Evolutionary conservation across 2,329 filamentous ascomycete genomes (phyloP).

Genomic region (Claviceps maximensis): DNA sequence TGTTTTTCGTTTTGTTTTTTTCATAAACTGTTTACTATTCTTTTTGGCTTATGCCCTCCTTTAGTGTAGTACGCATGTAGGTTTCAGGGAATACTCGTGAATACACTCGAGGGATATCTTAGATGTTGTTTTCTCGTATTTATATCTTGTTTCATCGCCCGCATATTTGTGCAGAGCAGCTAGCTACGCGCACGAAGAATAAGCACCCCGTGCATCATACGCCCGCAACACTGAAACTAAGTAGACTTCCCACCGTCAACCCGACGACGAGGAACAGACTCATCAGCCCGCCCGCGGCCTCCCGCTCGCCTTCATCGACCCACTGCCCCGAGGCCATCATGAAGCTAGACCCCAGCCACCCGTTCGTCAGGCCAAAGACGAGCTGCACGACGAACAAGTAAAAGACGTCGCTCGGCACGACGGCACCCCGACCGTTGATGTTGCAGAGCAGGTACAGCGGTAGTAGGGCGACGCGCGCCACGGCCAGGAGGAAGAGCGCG

Average conservation of each 20-base stretch:
- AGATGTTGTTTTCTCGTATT: no score
- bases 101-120: no score
- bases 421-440: slow-evolving; percentile 60
- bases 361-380: slow-evolving; percentile 72
- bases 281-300: slow-evolving; percentile 92
- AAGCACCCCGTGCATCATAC: slow-evolving; percentile 6
- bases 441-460: slow-evolving; percentile 89
- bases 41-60: no score
- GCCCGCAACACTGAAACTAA: slow-evolving; percentile 65
- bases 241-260: slow-evolving; percentile 68
- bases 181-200: no score
- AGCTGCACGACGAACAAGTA: slow-evolving; percentile 77
- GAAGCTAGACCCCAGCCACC: slow-evolving; percentile 71
- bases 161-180: no score
- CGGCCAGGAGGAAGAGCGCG: slow-evolving; percentile 52
- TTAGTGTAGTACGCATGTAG: no score
- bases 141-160: no score
- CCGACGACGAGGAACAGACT: slow-evolving; percentile 77
- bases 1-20: no score
- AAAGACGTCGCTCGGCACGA: slow-evolving; percentile 69
- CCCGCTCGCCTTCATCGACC: slow-evolving; percentile 70
- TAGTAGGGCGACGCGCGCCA: slow-evolving; percentile 57
- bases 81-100: no score
- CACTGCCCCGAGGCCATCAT: slow-evolving; percentile 84
- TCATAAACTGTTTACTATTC: no score